Evolutionary conservation across 257 asterid genomes (phyloP), one percentile per base, ranked within the genome.

Genomic region (Penstemon eatonii): DNA sequence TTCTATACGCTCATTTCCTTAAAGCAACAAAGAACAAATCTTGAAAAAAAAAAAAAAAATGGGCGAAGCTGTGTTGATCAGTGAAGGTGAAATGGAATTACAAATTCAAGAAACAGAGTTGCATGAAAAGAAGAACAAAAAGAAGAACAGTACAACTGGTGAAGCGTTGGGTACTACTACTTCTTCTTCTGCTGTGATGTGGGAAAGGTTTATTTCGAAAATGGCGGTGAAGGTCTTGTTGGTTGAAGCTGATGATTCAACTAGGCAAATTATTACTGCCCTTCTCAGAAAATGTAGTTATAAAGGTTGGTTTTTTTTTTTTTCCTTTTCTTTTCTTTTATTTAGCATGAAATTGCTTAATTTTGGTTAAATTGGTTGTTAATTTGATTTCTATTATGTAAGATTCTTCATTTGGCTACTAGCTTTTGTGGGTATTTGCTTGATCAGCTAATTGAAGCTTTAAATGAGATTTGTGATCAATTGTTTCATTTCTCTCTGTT

Each of bases 221-320:
- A 85, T 76, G 95, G 86, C 63, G 70, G 74, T 94, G 57, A 86
- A 96, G 65, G 96, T 94, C 54, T 82, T 94, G 75, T 69, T 94
- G 53, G 98, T 94, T 1, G 99, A 94, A 79, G 83, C 96, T 37
- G 99, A 94, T 74, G 99, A 89, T 73, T 94, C 99, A 4, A 94
- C 99, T 5, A 67, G 98, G 79, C 97, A 94, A 79, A 91, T 94
- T 80, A 91, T 94, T 50, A 70, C 96, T 42, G 96, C 96, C 25
- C 98, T 94, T 74, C 95, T 94, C 77, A 84, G 96, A 76, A 94
- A 89, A 94, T 94, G 99, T 85, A 83, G 87, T 75, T 94, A 89
- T 75, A 89, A 60, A 91, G 99, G 99, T 94, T 67, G 3, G 84
- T 70, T 64, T 18, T 36, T 64, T 80, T 51, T 60, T 36, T 64